Conservation (phyloP, 1,284 basidiomycete species). For the Leccinum pseudoinsigne region DNA sequence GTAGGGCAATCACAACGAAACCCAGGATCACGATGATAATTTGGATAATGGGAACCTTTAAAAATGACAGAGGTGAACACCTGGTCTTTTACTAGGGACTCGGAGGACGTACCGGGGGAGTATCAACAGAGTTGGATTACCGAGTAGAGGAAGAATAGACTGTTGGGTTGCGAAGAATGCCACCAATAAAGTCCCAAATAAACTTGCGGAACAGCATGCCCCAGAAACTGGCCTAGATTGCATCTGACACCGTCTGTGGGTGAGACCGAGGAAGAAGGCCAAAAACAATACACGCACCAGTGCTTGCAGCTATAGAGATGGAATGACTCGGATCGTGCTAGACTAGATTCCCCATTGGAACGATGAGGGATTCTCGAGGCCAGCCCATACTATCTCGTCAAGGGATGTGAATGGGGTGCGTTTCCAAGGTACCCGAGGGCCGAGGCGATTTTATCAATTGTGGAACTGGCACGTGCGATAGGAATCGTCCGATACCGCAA, state of each 20-base stretch:
- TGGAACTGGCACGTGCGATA: not conserved
- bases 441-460: no score
- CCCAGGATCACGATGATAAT: slow-evolving; percentile 52
- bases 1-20: slow-evolving; percentile 59
- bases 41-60: slow-evolving; percentile 62
- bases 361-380: no score
- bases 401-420: no score
- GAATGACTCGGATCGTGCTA: no score
- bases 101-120: slow-evolving; percentile 33
- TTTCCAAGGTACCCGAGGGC: no score
- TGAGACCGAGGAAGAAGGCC: slow-evolving; percentile 3
- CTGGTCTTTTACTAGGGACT: slow-evolving; percentile 32
- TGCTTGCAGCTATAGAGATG: slow-evolving; percentile 53
- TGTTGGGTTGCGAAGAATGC: slow-evolving; percentile 71
- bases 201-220: slow-evolving; percentile 85
- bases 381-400: no score
- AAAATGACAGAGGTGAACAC: slow-evolving; percentile 73
- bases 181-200: slow-evolving; percentile 83
- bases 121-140: not conserved
- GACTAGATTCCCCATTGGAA: slow-evolving; percentile 75
- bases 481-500: not conserved
- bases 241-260: slow-evolving; percentile 47
- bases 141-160: slow-evolving; percentile 47
- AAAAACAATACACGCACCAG: slow-evolving; percentile 57
- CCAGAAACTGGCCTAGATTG: slow-evolving; percentile 77